A percentile compares a stretch with the other conserved stretches of the same genome.
phyloP scores from a whole-genome alignment of 495 filamentous ascomycete genomes.

The Xylaria telfairii region DNA sequence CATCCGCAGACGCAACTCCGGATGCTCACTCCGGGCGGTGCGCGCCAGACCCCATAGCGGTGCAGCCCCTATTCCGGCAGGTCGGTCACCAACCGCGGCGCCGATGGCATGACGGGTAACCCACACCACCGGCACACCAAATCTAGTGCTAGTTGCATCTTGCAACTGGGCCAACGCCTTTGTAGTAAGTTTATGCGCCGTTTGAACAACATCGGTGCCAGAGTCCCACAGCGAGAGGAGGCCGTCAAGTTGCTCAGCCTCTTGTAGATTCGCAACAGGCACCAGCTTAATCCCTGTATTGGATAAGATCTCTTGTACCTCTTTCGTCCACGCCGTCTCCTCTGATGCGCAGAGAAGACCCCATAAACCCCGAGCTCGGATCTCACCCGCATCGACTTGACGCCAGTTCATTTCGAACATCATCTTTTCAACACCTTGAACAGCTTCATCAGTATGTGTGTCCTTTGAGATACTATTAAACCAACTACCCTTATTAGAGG shows the following conservation, averaged over 20 bases:
- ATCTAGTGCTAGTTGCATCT: conserved; percentile 22
- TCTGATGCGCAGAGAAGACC: conserved; percentile 3
- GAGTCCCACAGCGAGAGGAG: conserved; percentile 39
- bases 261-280: conserved; percentile 18
- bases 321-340: conserved; percentile 4
- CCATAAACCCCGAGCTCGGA: not conserved
- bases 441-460: not conserved
- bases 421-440: not conserved
- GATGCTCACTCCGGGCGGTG: conserved; percentile 38
- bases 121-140: conserved; percentile 34
- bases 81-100: conserved; percentile 25
- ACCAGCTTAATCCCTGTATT: conserved; percentile 26
- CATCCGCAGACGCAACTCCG: conserved; percentile 37
- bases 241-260: conserved; percentile 34
- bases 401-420: conserved; percentile 12
- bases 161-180: conserved; percentile 33
- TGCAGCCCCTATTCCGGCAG: conserved; percentile 28
- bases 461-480: not conserved
- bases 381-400: not conserved
- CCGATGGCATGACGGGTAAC: conserved; percentile 37
- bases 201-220: conserved; percentile 25
- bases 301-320: conserved; percentile 11
- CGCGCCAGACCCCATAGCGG: conserved; percentile 41
- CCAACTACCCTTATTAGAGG: not conserved
- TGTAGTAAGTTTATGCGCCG: conserved; percentile 26